These are phyloP conservation scores for Acanthamoeba comandoni DNA, from an alignment of 208 protist genomes.

Conservation along the genomic window DNA sequence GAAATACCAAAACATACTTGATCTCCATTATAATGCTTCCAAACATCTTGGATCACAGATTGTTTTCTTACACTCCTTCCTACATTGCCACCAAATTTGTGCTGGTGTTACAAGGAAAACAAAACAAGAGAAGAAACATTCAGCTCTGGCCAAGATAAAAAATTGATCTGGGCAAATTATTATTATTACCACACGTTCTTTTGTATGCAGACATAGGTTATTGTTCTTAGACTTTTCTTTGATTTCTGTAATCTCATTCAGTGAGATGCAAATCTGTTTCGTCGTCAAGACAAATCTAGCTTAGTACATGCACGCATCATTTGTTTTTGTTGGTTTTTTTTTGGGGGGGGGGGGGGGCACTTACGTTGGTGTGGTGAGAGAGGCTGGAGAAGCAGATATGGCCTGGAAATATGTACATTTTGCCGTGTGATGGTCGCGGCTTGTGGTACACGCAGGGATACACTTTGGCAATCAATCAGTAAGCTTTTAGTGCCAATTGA, in stretches of 20 bases:
- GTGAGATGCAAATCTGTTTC: constrained; percentile 41
- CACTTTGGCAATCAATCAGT: not conserved
- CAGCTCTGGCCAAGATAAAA: not conserved
- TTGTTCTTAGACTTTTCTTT: constrained; percentile 23
- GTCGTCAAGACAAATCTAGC: not conserved
- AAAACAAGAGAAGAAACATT: not conserved
- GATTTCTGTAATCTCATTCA: constrained; percentile 19
- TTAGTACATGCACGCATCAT: not conserved
- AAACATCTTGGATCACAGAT: constrained; percentile 17
- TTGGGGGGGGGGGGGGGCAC: constrained; percentile 5
- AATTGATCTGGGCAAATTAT: not conserved
- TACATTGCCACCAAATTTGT: constrained; percentile 38
- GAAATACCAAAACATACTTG: not conserved
- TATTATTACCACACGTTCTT: not conserved
- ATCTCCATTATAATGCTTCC: constrained; percentile 26
- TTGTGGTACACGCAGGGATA: constrained; percentile 57
- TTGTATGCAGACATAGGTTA: not conserved
- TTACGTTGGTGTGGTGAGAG: constrained; percentile 54
- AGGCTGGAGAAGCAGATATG: constrained; percentile 36
- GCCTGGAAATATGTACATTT: constrained; percentile 63
- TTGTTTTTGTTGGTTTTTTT: too few relatives aligned
- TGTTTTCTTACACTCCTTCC: constrained; percentile 20
- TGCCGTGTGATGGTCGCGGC: constrained; percentile 56
- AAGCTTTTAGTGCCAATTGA: not conserved
- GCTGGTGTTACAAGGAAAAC: constrained; percentile 4